Conservation (phyloP, 208 protist genomes). For the Porcisia deanei region DNA sequence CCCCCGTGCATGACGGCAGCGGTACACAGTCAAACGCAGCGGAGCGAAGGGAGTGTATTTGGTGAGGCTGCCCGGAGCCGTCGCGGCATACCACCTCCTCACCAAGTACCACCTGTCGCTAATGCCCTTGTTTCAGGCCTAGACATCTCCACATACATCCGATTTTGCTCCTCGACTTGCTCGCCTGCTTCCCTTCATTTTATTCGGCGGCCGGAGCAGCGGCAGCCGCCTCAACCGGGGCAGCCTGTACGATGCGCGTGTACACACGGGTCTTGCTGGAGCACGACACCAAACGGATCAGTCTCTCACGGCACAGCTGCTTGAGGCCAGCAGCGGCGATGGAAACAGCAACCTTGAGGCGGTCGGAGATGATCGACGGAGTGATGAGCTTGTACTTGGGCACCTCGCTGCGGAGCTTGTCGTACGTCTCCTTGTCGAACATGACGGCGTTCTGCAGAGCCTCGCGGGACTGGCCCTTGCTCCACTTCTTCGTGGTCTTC, state of each 20-base stretch:
- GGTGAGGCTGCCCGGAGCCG: background rate
- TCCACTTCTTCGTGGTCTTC: constrained; percentile 94
- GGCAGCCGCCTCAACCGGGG: constrained; percentile 30
- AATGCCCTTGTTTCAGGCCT: background rate
- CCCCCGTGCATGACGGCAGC: background rate
- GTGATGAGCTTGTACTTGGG: constrained; percentile 95
- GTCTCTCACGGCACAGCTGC: constrained; percentile 84
- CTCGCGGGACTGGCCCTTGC: constrained; percentile 89
- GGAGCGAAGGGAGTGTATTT: background rate
- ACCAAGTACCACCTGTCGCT: background rate
- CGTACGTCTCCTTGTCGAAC: constrained; percentile 88
- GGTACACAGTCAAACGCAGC: background rate
- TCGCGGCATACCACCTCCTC: background rate
- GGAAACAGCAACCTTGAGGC: constrained; percentile 87
- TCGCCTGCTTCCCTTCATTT: background rate
- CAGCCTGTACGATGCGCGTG: constrained; percentile 61
- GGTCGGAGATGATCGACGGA: constrained; percentile 87
- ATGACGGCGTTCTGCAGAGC: constrained; percentile 91
- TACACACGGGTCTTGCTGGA: constrained; percentile 84
- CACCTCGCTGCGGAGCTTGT: constrained; percentile 86
- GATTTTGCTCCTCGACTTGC: constrained; percentile 1
- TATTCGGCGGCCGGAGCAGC: constrained; percentile 31
- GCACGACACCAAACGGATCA: constrained; percentile 80
- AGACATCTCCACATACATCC: background rate
- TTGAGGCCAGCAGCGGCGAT: constrained; percentile 85